Percentiles rank a stretch among this genome's conserved stretches.
phyloP scores from a whole-genome alignment of 306 rosid genomes.

The Malus asiatica region DNA sequence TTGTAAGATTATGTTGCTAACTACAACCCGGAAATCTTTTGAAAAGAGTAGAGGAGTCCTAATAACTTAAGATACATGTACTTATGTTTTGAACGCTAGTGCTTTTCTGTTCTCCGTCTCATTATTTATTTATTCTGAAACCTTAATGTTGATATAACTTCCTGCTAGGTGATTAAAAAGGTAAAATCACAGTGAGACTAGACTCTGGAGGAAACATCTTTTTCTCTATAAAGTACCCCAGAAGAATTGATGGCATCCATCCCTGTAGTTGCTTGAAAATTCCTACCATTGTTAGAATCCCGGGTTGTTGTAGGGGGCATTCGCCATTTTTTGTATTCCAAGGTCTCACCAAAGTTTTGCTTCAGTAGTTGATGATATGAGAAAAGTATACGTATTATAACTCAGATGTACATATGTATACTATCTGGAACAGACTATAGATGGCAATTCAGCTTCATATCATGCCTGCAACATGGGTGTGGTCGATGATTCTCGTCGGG shows the following conservation, averaged over 20 bases:
- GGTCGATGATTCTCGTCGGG: constrained; percentile 25
- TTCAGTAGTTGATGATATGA: neutral
- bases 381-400: neutral
- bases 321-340: neutral
- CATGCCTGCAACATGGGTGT: constrained; percentile 26
- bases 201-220: neutral
- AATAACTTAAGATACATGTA: neutral
- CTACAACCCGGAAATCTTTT: neutral
- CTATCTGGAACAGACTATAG: constrained; percentile 8
- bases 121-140: neutral
- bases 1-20: neutral
- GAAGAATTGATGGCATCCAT: neutral
- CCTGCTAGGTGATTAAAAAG: too few species aligned
- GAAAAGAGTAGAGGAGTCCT: neutral
- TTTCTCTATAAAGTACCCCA: neutral
- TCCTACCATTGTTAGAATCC: neutral
- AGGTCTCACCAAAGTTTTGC: neutral
- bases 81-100: too few species aligned
- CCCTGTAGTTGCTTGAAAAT: neutral
- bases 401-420: neutral
- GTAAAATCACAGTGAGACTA: neutral
- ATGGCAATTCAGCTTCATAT: constrained; percentile 20
- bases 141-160: neutral
- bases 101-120: too few species aligned
- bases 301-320: neutral